phyloP scores from a whole-genome alignment of 2,329 filamentous ascomycete genomes.

The Pyricularia sp. region DNA sequence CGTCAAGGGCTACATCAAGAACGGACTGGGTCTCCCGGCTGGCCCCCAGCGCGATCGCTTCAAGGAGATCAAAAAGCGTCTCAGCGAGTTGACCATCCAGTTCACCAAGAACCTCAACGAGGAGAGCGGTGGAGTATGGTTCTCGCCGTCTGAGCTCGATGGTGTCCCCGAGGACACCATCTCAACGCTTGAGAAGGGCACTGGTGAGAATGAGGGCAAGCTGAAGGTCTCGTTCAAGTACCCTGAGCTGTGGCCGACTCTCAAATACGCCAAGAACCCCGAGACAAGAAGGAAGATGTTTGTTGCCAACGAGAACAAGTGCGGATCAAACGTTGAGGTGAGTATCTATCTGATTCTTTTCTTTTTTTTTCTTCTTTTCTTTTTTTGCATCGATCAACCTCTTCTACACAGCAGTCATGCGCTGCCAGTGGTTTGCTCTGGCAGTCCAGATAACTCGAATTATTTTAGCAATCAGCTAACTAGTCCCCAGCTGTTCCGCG shows the following conservation, averaged over 20 bases:
- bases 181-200: slow-evolving; percentile 55
- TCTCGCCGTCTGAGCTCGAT: slow-evolving; percentile 58
- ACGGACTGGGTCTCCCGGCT: slow-evolving; percentile 58
- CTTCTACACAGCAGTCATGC: not conserved
- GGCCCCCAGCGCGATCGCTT: slow-evolving; percentile 63
- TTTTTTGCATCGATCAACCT: not conserved
- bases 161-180: slow-evolving; percentile 63
- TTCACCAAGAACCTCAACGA: slow-evolving; percentile 75
- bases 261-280: slow-evolving; percentile 63
- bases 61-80: slow-evolving; percentile 73
- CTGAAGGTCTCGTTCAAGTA: slow-evolving; percentile 72
- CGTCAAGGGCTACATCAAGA: slow-evolving; percentile 62
- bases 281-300: slow-evolving; percentile 57
- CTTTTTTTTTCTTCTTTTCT: not conserved
- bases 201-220: slow-evolving; percentile 56
- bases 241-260: slow-evolving; percentile 62
- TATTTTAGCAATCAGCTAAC: slow-evolving; percentile 33
- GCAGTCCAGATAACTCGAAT: too few relatives aligned
- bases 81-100: slow-evolving; percentile 60
- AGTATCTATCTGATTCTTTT: not conserved
- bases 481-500: slow-evolving; percentile 49
- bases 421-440: too few relatives aligned
- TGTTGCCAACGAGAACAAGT: slow-evolving; percentile 67
- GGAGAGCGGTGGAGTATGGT: slow-evolving; percentile 71
- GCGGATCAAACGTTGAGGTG: not conserved